Conservation (phyloP, 108 stramenopile species). For the Nitzschia palea region DNA sequence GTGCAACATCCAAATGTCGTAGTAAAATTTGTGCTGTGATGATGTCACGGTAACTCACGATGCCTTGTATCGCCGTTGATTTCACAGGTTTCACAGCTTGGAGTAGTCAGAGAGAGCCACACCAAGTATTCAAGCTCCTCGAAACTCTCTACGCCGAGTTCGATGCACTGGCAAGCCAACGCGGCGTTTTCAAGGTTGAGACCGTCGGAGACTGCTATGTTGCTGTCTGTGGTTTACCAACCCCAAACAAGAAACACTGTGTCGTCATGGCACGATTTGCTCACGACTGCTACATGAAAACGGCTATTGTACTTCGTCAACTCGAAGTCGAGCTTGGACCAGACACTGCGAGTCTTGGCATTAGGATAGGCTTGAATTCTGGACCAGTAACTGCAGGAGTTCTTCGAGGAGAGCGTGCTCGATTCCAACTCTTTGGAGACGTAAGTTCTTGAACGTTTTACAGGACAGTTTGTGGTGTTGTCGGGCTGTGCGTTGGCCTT, state of each 20-base stretch:
- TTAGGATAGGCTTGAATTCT: slow-evolving; percentile 18
- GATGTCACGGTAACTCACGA: no score
- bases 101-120: background rate
- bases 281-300: slow-evolving; percentile 3
- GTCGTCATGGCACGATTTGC: slow-evolving; percentile 25
- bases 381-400: slow-evolving; percentile 28
- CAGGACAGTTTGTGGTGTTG: no score
- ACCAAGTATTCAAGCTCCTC: background rate
- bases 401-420: slow-evolving; percentile 19
- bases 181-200: slow-evolving; percentile 12
- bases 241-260: slow-evolving; percentile 10
- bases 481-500: no score
- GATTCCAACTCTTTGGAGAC: slow-evolving; percentile 30
- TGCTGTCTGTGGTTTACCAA: slow-evolving; percentile 21
- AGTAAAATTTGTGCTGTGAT: no score
- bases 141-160: background rate
- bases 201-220: slow-evolving; percentile 26
- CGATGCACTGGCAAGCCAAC: background rate
- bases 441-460: no score
- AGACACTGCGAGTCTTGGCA: slow-evolving; percentile 12
- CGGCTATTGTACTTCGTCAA: background rate
- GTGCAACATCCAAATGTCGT: no score
- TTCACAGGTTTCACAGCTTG: background rate
- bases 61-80: no score
- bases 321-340: slow-evolving; percentile 24